Evolutionary conservation across 148 eudicot genomes (phyloP).

Genomic region (Rhododendron molle): DNA sequence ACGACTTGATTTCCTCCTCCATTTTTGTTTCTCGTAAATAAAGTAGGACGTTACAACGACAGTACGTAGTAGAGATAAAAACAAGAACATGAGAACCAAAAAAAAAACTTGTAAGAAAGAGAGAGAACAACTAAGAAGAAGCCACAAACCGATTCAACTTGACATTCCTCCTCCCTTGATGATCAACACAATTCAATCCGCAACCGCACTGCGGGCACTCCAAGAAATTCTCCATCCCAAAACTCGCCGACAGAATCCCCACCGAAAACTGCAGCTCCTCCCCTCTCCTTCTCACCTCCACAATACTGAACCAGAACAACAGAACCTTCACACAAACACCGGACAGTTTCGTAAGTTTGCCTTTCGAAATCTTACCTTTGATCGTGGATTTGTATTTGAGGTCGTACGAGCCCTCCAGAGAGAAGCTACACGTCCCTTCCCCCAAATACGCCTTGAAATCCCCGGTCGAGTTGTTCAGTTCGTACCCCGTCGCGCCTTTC

Average conservation of each 20-base stretch:
- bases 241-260: constrained; percentile 48
- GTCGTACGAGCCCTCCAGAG: constrained; percentile 39
- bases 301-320: constrained; percentile 45
- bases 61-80: background rate
- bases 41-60: background rate
- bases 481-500: constrained; percentile 45
- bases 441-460: constrained; percentile 33
- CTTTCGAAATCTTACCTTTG: constrained; percentile 27
- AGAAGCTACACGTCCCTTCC: constrained; percentile 33
- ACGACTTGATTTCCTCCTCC: background rate
- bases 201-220: constrained; percentile 57
- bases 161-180: background rate
- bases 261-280: constrained; percentile 49
- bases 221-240: constrained; percentile 33
- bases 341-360: constrained; percentile 22
- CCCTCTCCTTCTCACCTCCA: constrained; percentile 32
- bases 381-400: constrained; percentile 37
- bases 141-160: constrained; percentile 7
- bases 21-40: no score
- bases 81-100: background rate
- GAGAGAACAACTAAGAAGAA: background rate
- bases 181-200: constrained; percentile 40
- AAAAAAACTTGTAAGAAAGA: background rate
- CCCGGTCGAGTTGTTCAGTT: constrained; percentile 38
- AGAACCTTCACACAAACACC: constrained; percentile 51